These are phyloP conservation scores for Urtica urens DNA, from an alignment of 306 rosid genomes.

Conservation along the genomic window DNA sequence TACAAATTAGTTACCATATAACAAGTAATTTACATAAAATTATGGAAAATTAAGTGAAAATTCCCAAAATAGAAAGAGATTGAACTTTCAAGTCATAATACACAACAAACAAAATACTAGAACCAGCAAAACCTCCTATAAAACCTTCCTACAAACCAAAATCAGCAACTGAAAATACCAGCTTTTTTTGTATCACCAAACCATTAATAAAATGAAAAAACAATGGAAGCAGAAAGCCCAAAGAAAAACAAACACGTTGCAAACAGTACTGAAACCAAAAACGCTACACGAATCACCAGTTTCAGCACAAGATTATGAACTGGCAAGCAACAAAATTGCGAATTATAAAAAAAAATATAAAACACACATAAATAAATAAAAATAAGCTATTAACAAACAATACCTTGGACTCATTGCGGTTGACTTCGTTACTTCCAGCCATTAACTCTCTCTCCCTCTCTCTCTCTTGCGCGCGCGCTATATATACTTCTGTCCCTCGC, in stretches of 20 bases:
- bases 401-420: slow-evolving; percentile 67
- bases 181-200: not conserved
- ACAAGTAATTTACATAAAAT: no score
- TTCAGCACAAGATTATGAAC: not conserved
- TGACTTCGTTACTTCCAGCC: slow-evolving; percentile 60
- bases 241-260: not conserved
- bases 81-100: not conserved
- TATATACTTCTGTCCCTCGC: no score
- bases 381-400: no score
- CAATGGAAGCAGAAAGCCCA: not conserved
- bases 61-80: not conserved
- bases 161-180: not conserved
- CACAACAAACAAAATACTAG: slow-evolving; percentile 2
- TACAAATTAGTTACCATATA: no score
- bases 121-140: not conserved
- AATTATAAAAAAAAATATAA: not conserved
- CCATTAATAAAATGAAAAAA: not conserved
- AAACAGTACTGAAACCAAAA: not conserved
- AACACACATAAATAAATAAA: no score
- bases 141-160: not conserved
- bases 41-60: not conserved
- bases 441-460: slow-evolving; percentile 21
- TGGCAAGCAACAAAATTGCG: not conserved
- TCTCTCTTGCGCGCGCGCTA: no score
- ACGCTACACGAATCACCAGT: not conserved